Conservation (phyloP, 2,329 filamentous ascomycete species). For the Fusarium setosum region DNA sequence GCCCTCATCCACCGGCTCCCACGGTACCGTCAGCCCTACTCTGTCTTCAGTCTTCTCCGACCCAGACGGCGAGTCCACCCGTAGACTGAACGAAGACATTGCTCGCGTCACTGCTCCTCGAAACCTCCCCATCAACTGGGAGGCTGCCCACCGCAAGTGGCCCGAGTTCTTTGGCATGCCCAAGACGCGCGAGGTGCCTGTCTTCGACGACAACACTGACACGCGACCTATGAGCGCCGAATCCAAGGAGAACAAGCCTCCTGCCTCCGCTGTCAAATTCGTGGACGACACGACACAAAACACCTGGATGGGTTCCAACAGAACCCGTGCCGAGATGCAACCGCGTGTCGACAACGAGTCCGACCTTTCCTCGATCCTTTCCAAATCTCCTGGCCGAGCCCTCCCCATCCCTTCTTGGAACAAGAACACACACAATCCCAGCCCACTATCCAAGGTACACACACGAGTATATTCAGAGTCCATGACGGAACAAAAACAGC, state of each 20-base stretch:
- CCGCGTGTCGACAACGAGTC: constrained; percentile 65
- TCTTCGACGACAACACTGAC: constrained; percentile 48
- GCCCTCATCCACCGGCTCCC: constrained; percentile 67
- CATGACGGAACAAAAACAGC: constrained; percentile 30
- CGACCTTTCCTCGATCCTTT: constrained; percentile 59
- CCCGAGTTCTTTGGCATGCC: constrained; percentile 62
- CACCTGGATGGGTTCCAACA: constrained; percentile 52
- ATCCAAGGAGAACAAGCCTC: constrained; percentile 61
- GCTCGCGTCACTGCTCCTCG: constrained; percentile 54
- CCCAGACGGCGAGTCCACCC: constrained; percentile 65
- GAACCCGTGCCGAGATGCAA: constrained; percentile 63
- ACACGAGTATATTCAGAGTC: constrained; percentile 45
- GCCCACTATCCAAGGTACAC: constrained; percentile 52
- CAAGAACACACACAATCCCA: constrained; percentile 49
- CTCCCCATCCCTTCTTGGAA: constrained; percentile 40
- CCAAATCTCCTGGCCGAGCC: constrained; percentile 51
- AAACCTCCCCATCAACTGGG: constrained; percentile 56
- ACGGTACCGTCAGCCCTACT: constrained; percentile 67
- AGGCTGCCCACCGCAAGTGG: constrained; percentile 62
- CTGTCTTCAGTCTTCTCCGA: constrained; percentile 64
- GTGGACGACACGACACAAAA: constrained; percentile 57
- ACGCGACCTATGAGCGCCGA: constrained; percentile 50
- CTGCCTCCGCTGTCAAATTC: constrained; percentile 46
- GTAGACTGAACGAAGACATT: constrained; percentile 61
- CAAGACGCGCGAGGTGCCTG: constrained; percentile 44